Base-by-base conservation (phyloP, 2,329 filamentous ascomycete species). In the Cladophialophora psammophila region DNA sequence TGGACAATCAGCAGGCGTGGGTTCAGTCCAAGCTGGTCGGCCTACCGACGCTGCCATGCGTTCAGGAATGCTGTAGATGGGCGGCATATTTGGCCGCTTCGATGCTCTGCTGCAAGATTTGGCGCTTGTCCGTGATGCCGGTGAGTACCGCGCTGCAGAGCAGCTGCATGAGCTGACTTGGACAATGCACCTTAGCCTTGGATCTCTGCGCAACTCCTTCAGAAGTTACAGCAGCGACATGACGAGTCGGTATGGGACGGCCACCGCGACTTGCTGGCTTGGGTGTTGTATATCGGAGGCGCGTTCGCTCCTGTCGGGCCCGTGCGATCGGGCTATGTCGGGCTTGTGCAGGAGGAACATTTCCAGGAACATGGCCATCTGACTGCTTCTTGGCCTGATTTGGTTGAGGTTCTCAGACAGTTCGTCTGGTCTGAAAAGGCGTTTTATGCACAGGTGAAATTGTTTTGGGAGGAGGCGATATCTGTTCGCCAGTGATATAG, bases 361-460 rank as follows among this genome's bases (percentile, higher is more conserved):
- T 6, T n/a, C 1, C 36, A 35, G 42, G 69, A 69, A 35, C 72
- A 71, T 6, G 56, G 34, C 62, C 61, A 13, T 31, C 65, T 74
- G 26, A 74, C 75, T 61, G 54, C 5, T 10, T 77, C 79, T 52
- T 80, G 78, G 77, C 31, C 72, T 7, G 74, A 75, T 45, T 20
- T 80, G 26, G 69, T 76, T 34, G 52, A 54, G 15, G 73, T 78
- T 26, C 60, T 81, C 48, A 74, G 73, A 56, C 72, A 72, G 34
- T 82, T 80, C 55, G 77, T 79, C 40, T 82, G 80, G 80, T 82
- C 80, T 9, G 76, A 80, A 1, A 74, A 72, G 3, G 78, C 78
- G 35, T 81, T 81, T 58, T 12, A 62, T 52, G 42, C 65, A 3
- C 73, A 75, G 1, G 74, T 77, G 0, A 75, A 74, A 53, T 67